These are phyloP conservation scores for Carex myosuroides DNA, from an alignment of 176 grass and related monocot species.

Conservation along the genomic window DNA sequence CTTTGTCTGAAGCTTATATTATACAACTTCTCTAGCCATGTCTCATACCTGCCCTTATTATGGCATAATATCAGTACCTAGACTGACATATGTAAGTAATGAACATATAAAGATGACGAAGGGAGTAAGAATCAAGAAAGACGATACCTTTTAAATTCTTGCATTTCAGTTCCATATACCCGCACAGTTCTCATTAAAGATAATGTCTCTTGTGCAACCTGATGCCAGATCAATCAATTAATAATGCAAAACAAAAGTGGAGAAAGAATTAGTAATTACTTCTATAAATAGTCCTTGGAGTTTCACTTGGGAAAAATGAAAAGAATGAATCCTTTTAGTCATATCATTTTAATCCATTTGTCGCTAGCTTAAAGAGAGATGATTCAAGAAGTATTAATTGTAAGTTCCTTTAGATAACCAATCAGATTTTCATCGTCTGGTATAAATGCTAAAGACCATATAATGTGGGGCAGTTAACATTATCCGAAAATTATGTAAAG, in stretches of 20 bases:
- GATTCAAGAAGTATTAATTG: not conserved
- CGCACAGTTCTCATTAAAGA: slow-evolving; percentile 75
- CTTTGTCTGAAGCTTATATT: slow-evolving; percentile 85
- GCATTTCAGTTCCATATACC: slow-evolving; percentile 89
- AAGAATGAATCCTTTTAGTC: not conserved
- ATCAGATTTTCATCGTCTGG: not conserved
- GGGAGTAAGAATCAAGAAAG: not conserved
- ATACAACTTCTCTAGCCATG: slow-evolving; percentile 81
- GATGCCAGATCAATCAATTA: slow-evolving; percentile 29
- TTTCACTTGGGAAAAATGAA: not conserved
- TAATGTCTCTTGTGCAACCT: slow-evolving; percentile 95
- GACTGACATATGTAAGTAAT: slow-evolving; percentile 6
- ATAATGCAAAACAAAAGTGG: not conserved
- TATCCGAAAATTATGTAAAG: not conserved
- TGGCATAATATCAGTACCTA: slow-evolving; percentile 17
- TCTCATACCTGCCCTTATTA: slow-evolving; percentile 66
- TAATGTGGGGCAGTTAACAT: not conserved
- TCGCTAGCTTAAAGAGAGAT: not conserved
- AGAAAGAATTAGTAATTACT: not conserved
- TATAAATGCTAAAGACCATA: not conserved
- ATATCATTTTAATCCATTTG: slow-evolving; percentile 1
- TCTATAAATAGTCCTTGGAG: not conserved
- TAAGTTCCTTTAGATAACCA: not conserved
- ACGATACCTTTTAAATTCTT: slow-evolving; percentile 71
- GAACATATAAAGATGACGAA: not conserved